phyloP scores from a whole-genome alignment of 345 rosid species.

The Toxicodendron radicans region DNA sequence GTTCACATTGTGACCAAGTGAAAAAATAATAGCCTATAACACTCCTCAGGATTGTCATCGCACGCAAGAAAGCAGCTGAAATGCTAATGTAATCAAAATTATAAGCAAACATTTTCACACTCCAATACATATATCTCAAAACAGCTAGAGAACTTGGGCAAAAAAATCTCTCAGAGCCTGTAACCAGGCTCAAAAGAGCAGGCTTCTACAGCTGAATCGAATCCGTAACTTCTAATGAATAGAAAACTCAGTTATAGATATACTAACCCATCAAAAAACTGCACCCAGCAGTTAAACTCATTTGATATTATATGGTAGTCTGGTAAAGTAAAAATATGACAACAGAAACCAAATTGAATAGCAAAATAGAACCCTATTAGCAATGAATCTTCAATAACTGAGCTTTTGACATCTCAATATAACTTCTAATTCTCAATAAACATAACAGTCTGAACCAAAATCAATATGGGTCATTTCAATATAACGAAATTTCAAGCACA shows the following conservation, averaged over 20 bases:
- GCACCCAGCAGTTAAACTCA: not conserved
- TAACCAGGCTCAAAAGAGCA: too few species aligned
- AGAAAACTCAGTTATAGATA: too few species aligned
- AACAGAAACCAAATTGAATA: not conserved
- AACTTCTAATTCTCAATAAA: not conserved
- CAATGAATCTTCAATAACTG: not conserved
- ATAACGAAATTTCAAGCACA: not conserved
- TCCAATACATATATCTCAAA: not conserved
- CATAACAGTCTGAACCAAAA: not conserved
- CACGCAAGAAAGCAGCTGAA: not conserved
- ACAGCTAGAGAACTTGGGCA: not conserved
- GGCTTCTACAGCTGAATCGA: too few species aligned
- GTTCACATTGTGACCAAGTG: not conserved
- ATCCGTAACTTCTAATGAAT: too few species aligned
- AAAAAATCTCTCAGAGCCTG: too few species aligned
- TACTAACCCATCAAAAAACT: not conserved
- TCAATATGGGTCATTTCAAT: not conserved
- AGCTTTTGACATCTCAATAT: not conserved
- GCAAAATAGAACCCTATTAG: too few species aligned
- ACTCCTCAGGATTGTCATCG: not conserved
- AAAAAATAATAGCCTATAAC: not conserved
- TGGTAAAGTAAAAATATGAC: too few species aligned
- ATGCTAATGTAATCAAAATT: not conserved
- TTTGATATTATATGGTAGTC: too few species aligned
- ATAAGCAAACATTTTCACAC: not conserved